These are phyloP conservation scores for Gnomoniopsis sp. DNA, from an alignment of 2,329 filamentous ascomycete species.

Conservation along the genomic window DNA sequence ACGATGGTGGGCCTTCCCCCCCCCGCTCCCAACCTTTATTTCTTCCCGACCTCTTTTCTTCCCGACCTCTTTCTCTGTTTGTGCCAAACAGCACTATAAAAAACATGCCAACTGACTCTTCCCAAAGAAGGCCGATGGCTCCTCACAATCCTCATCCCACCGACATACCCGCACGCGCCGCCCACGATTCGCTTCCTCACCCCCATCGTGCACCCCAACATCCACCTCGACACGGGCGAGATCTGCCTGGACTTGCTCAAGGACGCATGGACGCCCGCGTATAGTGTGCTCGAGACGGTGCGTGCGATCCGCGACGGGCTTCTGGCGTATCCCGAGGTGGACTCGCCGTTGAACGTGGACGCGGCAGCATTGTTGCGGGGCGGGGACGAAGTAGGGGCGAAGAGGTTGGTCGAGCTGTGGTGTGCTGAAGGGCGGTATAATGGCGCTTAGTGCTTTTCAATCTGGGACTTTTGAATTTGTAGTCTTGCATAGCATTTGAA, in stretches of 20 bases:
- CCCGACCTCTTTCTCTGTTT: too few species aligned
- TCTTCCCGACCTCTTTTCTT: too few species aligned
- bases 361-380: conserved; percentile 66
- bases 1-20: conserved; percentile 44
- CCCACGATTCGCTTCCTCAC: conserved; percentile 81
- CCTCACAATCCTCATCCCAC: conserved; percentile 71
- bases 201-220: conserved; percentile 81
- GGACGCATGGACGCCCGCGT: conserved; percentile 79
- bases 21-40: background rate
- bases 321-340: conserved; percentile 63
- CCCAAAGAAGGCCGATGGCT: conserved; percentile 71
- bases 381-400: conserved; percentile 66
- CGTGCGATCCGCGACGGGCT: conserved; percentile 68
- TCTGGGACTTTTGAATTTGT: background rate
- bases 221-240: conserved; percentile 68
- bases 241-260: conserved; percentile 89
- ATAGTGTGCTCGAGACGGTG: conserved; percentile 73
- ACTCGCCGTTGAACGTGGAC: conserved; percentile 77
- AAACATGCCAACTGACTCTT: background rate
- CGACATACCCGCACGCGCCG: conserved; percentile 73
- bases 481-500: background rate
- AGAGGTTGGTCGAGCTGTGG: conserved; percentile 70
- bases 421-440: conserved; percentile 50
- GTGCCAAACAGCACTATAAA: too few species aligned
- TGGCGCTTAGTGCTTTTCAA: conserved; percentile 27